phyloP scores from a whole-genome alignment of 2,329 filamentous ascomycete species.

The Colletotrichum sp. region DNA sequence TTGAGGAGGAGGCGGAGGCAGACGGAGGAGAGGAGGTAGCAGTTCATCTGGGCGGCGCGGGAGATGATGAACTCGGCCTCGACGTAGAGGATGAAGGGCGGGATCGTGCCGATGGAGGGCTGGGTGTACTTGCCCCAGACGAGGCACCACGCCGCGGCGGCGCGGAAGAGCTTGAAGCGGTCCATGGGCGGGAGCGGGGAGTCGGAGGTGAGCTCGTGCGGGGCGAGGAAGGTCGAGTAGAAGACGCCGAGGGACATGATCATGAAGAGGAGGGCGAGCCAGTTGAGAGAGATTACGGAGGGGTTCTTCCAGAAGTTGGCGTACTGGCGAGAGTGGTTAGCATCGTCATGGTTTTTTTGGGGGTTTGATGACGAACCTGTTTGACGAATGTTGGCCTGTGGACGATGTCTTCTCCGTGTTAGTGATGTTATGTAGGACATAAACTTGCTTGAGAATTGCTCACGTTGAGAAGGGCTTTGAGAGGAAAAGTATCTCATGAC shows the following conservation, averaged over 20 bases:
- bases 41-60: conserved; percentile 56
- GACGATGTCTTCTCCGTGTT: conserved; percentile 46
- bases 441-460: conserved; percentile 19
- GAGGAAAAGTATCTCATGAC: conserved; percentile 60
- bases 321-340: conserved; percentile 40
- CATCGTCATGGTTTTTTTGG: not conserved
- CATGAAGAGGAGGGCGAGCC: conserved; percentile 58
- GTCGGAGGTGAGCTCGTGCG: conserved; percentile 48
- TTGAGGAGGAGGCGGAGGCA: conserved; percentile 61
- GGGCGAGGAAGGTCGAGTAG: conserved; percentile 48
- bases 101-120: conserved; percentile 53
- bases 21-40: conserved; percentile 57
- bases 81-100: conserved; percentile 56
- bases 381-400: conserved; percentile 59
- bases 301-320: conserved; percentile 54
- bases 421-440: conserved; percentile 16
- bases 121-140: conserved; percentile 55
- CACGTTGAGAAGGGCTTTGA: conserved; percentile 57
- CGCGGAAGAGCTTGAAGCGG: conserved; percentile 52
- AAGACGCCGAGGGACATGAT: conserved; percentile 47
- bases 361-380: conserved; percentile 31
- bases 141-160: conserved; percentile 57
- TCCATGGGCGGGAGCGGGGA: conserved; percentile 44
- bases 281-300: conserved; percentile 42
- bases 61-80: conserved; percentile 60